A percentile compares a stretch with the other conserved stretches of the same genome.
Evolutionary conservation across 78 protist genomes (phyloP).

Genomic region (Neovahlkampfia damariscottae): DNA sequence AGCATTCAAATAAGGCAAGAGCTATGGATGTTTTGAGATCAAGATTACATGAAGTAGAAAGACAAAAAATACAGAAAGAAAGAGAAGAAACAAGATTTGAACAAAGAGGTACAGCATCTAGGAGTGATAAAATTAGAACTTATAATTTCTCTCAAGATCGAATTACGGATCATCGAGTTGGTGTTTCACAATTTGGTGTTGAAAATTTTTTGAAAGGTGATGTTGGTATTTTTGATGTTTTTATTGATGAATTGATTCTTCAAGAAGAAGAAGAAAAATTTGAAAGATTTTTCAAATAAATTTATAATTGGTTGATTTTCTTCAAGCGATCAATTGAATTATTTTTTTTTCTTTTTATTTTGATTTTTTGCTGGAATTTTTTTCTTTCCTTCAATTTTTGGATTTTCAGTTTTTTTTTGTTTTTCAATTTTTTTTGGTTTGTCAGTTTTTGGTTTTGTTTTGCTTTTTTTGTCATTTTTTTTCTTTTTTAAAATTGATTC

Average conservation of each 20-base stretch:
- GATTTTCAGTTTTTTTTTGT: no score
- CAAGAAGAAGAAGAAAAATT: no score
- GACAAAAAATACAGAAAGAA: not conserved
- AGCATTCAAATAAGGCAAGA: conserved; percentile 48
- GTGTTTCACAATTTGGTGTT: not conserved
- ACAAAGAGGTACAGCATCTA: conserved; percentile 28
- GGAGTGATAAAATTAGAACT: conserved; percentile 64
- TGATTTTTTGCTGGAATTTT: no score
- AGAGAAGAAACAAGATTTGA: not conserved
- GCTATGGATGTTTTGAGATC: conserved; percentile 46
- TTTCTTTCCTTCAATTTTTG: no score
- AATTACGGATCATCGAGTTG: conserved; percentile 69
- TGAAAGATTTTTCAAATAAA: no score
- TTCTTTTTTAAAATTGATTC: no score
- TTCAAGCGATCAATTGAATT: no score
- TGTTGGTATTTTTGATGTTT: not conserved
- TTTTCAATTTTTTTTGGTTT: no score
- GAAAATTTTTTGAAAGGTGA: not conserved
- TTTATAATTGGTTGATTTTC: no score
- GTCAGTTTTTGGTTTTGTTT: no score
- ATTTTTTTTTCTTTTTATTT: no score
- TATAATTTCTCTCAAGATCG: conserved; percentile 74
- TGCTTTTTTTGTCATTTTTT: no score
- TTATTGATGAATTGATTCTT: not conserved
- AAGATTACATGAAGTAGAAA: not conserved